A percentile compares a stretch with the other conserved stretches of the same genome.
Conservation (phyloP, 2,329 filamentous ascomycete species). For the Alternaria gansuensis region DNA sequence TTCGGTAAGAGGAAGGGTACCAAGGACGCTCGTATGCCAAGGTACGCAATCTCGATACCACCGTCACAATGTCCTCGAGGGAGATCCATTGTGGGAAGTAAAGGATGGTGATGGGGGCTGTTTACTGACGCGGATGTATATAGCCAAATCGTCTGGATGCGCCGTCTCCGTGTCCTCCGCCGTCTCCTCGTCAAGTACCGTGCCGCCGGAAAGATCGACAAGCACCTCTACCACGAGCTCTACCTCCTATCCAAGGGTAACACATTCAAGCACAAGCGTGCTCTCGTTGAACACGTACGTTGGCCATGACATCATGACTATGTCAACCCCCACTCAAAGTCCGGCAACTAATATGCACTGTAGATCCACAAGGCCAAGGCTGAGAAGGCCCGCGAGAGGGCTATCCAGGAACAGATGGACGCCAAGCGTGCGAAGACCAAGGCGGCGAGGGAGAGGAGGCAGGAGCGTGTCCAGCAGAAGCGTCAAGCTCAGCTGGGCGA, state of each 20-base stretch:
- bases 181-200: constrained; percentile 99
- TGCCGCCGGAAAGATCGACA: constrained; percentile 99
- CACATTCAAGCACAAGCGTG: constrained; percentile 99
- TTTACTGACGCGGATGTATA: constrained; percentile 51
- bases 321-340: constrained; percentile 29
- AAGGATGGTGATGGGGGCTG: constrained; percentile 23
- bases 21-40: constrained; percentile 98
- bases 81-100: constrained; percentile 14
- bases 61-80: constrained; percentile 22
- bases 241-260: constrained; percentile 99
- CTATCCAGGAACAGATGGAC: constrained; percentile 99
- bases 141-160: constrained; percentile 99
- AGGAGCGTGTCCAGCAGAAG: constrained; percentile 91
- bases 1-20: constrained; percentile 99
- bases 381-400: constrained; percentile 95
- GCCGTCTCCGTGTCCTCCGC: constrained; percentile 98
- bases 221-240: constrained; percentile 99
- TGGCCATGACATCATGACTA: constrained; percentile 51
- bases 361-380: constrained; percentile 99
- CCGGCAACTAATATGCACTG: constrained; percentile 42
- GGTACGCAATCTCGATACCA: constrained; percentile 66
- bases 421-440: constrained; percentile 99
- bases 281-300: constrained; percentile 99
- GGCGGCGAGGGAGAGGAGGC: constrained; percentile 98
- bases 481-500: constrained; percentile 83